phyloP scores from a whole-genome alignment of 2,329 filamentous ascomycete genomes.

The Arthroderma sp. region DNA sequence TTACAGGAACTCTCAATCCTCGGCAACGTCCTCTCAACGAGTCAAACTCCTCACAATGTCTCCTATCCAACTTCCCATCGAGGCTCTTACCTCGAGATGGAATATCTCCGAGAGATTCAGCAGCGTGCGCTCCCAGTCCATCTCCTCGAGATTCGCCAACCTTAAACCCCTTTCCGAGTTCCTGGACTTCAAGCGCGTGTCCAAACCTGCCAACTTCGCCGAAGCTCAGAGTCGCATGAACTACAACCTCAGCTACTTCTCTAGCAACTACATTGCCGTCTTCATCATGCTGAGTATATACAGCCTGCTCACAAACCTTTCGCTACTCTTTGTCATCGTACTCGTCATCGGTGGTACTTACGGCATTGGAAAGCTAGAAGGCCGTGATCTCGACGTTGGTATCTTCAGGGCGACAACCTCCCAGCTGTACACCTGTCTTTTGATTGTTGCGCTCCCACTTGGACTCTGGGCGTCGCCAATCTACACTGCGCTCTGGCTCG shows the following conservation, averaged over 20 bases:
- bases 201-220: slow-evolving; percentile 81
- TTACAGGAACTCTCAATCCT: too few relatives aligned
- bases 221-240: slow-evolving; percentile 87
- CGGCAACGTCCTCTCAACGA: not conserved
- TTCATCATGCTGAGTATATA: slow-evolving; percentile 96
- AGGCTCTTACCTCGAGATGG: slow-evolving; percentile 79
- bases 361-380: slow-evolving; percentile 79
- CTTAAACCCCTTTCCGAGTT: slow-evolving; percentile 85
- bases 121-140: slow-evolving; percentile 62
- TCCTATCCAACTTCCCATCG: slow-evolving; percentile 83
- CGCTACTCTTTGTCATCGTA: slow-evolving; percentile 83
- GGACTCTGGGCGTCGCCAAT: slow-evolving; percentile 77
- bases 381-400: slow-evolving; percentile 76
- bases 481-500: slow-evolving; percentile 79
- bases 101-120: slow-evolving; percentile 77
- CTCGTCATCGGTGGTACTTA: slow-evolving; percentile 78
- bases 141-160: slow-evolving; percentile 79
- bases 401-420: slow-evolving; percentile 71
- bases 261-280: slow-evolving; percentile 91
- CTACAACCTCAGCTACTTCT: slow-evolving; percentile 95
- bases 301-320: slow-evolving; percentile 74
- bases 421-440: slow-evolving; percentile 82
- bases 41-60: slow-evolving; percentile 47
- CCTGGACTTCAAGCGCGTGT: slow-evolving; percentile 86
- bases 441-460: slow-evolving; percentile 71